Evolutionary conservation across 106 monocot genomes (phyloP), one percentile per base, ranked within the genome.

Genomic region (Phalaenopsis equestris): DNA sequence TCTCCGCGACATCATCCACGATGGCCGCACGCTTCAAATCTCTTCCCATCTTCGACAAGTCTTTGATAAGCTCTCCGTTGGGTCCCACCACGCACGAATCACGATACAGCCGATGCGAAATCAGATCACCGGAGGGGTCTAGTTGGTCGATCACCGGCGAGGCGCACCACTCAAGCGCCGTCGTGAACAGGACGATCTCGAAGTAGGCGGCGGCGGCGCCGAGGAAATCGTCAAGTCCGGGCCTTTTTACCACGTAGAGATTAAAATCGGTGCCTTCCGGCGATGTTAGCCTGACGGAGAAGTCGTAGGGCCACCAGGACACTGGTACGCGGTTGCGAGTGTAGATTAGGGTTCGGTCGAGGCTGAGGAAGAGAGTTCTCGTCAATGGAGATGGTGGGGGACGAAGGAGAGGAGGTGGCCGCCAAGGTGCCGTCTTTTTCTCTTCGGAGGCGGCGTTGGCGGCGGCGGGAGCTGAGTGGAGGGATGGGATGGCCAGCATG

Each of bases 291-390:
- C 2, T 91, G 77, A 96, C 88, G 76, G 81, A 41, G 83, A 96
- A 96, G 78, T 96, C 93, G 81, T 90, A 93, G 36, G 61, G 78
- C 37, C 56, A 56, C 12, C 19, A 12, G 23, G 24, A 45, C n/a
- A 87, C 82, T 0, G 90, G 88, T 0, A 85, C 82, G 67, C 81
- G 81, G 57, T 86, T 79, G 56, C 79, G 72, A 46, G 93, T 87
- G 82, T 96, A 93, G 72, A 96, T 78, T 10, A 96, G 79, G 2
- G 96, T 96, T 84, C 93, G 91, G 82, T 96, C 96, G 75, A 96
- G 90, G 68, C 93, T 93, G 38, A 93, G 81, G 75, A 96, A 90
- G 38, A 93, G 48, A 21, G 96, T 96, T 80, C 72, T 88, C 55
- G 56, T 96, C 55, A 17, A 77, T 18, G 80, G 81, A 23, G 6